Evolutionary conservation across 306 rosid genomes (phyloP).

Genomic region (Fragaria vesca): DNA sequence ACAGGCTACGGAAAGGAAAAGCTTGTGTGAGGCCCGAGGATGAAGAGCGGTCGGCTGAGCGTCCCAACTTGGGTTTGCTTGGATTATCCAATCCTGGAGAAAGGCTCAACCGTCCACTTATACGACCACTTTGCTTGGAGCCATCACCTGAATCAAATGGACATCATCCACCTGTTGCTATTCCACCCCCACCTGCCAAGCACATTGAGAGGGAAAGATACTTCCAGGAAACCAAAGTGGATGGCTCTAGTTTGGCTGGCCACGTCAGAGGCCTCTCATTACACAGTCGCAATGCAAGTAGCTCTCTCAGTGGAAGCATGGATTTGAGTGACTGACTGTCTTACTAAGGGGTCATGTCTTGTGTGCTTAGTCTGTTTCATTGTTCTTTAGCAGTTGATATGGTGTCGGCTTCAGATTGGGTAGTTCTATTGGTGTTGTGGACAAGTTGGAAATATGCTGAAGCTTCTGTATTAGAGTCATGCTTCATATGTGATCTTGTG

Average conservation of each 20-base stretch:
- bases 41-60: slow-evolving; percentile 50
- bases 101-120: slow-evolving; percentile 74
- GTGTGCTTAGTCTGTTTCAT: background rate
- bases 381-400: background rate
- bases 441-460: background rate
- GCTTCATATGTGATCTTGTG: background rate
- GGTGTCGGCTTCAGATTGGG: background rate
- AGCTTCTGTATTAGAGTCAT: slow-evolving; percentile 10
- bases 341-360: slow-evolving; percentile 12
- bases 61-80: slow-evolving; percentile 43
- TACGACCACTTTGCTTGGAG: slow-evolving; percentile 59
- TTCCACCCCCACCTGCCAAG: slow-evolving; percentile 96
- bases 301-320: slow-evolving; percentile 85
- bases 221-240: slow-evolving; percentile 77
- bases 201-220: slow-evolving; percentile 78
- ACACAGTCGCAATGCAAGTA: slow-evolving; percentile 75
- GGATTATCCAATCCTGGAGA: slow-evolving; percentile 52
- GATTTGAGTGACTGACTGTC: slow-evolving; percentile 64
- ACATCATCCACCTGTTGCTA: slow-evolving; percentile 41
- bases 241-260: slow-evolving; percentile 57
- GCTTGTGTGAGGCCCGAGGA: slow-evolving; percentile 86
- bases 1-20: slow-evolving; percentile 92
- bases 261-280: slow-evolving; percentile 79
- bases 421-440: no score
- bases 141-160: slow-evolving; percentile 36